These are phyloP conservation scores for Xylaria sp. DNA, from an alignment of 2,329 filamentous ascomycete genomes.

Conservation along the genomic window DNA sequence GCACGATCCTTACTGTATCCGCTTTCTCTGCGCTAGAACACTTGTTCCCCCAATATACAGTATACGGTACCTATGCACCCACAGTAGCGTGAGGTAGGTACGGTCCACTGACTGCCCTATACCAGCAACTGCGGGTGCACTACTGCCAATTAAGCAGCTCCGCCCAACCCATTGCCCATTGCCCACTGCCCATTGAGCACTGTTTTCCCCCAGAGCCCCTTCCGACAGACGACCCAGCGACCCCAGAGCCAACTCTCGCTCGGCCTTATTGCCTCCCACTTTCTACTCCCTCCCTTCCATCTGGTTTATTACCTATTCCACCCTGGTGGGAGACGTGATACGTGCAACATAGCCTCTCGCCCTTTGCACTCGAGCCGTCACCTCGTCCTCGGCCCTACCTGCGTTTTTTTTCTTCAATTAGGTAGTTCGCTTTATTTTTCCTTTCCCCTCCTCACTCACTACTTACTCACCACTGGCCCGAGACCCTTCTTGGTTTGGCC, in stretches of 20 bases:
- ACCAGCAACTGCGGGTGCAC: not conserved
- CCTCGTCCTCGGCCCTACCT: constrained; percentile 31
- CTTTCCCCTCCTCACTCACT: constrained; percentile 26
- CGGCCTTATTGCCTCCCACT: constrained; percentile 39
- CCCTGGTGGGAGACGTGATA: constrained; percentile 34
- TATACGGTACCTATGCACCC: constrained; percentile 12
- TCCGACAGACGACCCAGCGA: constrained; percentile 2
- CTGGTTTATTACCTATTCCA: constrained; percentile 28
- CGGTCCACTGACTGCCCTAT: constrained; percentile 19
- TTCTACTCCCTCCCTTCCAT: constrained; percentile 30
- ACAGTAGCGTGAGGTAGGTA: not conserved
- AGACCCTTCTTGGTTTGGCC: constrained; percentile 26
- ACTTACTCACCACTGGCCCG: constrained; percentile 26
- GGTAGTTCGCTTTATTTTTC: constrained; percentile 23
- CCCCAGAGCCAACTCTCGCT: constrained; percentile 20
- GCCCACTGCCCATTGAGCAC: no score
- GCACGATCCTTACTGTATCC: constrained; percentile 1
- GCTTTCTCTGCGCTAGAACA: constrained; percentile 7
- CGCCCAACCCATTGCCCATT: constrained; percentile 10
- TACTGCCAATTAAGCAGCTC: constrained; percentile 39
- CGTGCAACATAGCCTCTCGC: constrained; percentile 25
- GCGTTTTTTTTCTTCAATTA: constrained; percentile 16
- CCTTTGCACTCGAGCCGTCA: constrained; percentile 21
- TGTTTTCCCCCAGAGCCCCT: constrained; percentile 7
- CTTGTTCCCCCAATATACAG: not conserved